Percentiles rank a stretch among this genome's conserved stretches.
Evolutionary conservation across 371 early-diverging fungal species (phyloP).

Genomic region (Chytridium lagenaria): DNA sequence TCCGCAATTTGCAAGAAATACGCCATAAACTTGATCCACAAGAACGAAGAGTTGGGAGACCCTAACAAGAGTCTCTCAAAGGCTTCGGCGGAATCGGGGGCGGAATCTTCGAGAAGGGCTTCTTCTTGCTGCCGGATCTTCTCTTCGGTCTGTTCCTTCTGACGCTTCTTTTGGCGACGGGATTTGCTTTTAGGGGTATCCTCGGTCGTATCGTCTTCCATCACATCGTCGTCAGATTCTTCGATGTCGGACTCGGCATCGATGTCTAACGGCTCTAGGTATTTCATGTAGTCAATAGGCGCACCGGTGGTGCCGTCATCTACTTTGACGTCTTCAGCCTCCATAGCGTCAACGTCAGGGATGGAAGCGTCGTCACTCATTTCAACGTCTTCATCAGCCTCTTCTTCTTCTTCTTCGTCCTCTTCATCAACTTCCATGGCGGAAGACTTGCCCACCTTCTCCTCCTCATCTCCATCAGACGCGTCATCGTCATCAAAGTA

Average conservation of each 20-base stretch:
- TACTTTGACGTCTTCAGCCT: constrained; percentile 58
- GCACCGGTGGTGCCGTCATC: constrained; percentile 47
- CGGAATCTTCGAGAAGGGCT: constrained; percentile 40
- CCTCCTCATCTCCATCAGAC: constrained; percentile 44
- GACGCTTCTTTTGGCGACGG: constrained; percentile 48
- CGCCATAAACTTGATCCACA: constrained; percentile 99
- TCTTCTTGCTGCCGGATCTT: constrained; percentile 47
- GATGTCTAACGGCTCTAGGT: constrained; percentile 31
- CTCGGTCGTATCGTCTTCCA: constrained; percentile 48
- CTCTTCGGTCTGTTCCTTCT: constrained; percentile 47
- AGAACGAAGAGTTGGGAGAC: constrained; percentile 92
- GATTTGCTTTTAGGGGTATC: constrained; percentile 38
- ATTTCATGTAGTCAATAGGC: constrained; percentile 12
- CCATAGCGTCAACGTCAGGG: constrained; percentile 42
- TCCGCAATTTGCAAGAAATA: constrained; percentile 89
- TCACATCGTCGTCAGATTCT: constrained; percentile 45
- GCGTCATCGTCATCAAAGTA: constrained; percentile 65
- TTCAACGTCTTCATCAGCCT: constrained; percentile 40
- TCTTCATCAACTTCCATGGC: constrained; percentile 19
- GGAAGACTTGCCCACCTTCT: constrained; percentile 29
- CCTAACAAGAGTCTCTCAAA: constrained; percentile 91
- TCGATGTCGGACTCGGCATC: constrained; percentile 33
- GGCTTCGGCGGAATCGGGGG: constrained; percentile 61
- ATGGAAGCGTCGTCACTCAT: constrained; percentile 42
- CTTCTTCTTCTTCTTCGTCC: constrained; percentile 30